Percentiles rank a stretch among this genome's conserved stretches.
Evolutionary conservation across 352 stramenopile species (phyloP).

Genomic region (Globisporangium alternatum): DNA sequence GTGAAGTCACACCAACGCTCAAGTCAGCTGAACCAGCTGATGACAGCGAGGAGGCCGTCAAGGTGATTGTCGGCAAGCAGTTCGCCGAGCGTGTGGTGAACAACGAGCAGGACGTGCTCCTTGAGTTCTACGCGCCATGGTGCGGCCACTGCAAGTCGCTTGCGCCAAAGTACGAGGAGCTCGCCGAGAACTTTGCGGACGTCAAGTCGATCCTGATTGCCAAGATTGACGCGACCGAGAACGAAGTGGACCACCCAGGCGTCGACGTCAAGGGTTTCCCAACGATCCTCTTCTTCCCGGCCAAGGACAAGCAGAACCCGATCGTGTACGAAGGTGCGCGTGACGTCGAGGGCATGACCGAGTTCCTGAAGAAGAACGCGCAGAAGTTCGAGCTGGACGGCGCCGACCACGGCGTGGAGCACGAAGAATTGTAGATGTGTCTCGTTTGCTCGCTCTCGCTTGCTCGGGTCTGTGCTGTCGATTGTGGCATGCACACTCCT

Average conservation of each 20-base stretch:
- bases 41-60: constrained; percentile 86
- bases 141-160: constrained; percentile 85
- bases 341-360: constrained; percentile 80
- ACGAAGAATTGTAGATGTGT: constrained; percentile 57
- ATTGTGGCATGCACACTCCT: neutral
- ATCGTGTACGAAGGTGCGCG: constrained; percentile 82
- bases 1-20: constrained; percentile 85
- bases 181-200: constrained; percentile 85
- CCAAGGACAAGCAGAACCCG: constrained; percentile 85
- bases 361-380: constrained; percentile 88
- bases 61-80: constrained; percentile 91
- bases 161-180: constrained; percentile 88
- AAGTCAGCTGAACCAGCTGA: constrained; percentile 92
- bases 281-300: constrained; percentile 94
- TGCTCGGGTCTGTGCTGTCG: neutral
- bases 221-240: constrained; percentile 95
- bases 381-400: constrained; percentile 79
- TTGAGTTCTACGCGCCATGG: constrained; percentile 82
- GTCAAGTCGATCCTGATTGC: constrained; percentile 92
- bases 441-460: neutral
- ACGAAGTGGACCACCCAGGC: constrained; percentile 91
- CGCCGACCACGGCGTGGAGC: constrained; percentile 51
- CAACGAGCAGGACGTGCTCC: constrained; percentile 83
- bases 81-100: constrained; percentile 90
- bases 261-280: constrained; percentile 93